Percentiles rank a stretch among this genome's conserved stretches.
Evolutionary conservation across 179 eudicot genomes (phyloP).

Genomic region (Beta macrorhiza): DNA sequence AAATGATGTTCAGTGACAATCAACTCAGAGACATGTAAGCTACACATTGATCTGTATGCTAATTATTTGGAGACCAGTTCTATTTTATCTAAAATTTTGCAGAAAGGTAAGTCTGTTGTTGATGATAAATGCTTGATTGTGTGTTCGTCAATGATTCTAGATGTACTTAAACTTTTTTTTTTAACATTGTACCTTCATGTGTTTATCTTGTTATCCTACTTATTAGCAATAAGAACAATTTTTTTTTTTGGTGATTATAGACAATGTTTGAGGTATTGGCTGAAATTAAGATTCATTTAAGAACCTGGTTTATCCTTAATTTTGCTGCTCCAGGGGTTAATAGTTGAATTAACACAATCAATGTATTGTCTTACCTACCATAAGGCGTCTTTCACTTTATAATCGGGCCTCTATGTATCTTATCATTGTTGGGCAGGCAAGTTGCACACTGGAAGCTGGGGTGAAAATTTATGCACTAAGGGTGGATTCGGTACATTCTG

Average conservation of each 20-base stretch:
- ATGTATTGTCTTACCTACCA: not conserved
- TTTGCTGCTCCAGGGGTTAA: not conserved
- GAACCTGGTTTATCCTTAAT: not conserved
- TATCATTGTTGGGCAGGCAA: constrained; percentile 54
- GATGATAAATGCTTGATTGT: not conserved
- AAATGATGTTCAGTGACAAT: not conserved
- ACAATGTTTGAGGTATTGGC: not conserved
- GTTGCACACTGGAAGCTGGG: constrained; percentile 97
- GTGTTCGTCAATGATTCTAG: not conserved
- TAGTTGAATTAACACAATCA: not conserved
- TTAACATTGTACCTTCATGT: not conserved
- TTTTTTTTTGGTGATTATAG: not conserved
- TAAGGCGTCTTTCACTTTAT: not conserved
- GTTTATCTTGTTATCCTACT: not conserved
- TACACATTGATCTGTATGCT: not conserved
- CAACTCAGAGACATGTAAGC: not conserved
- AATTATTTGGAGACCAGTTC: not conserved
- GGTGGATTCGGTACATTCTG: constrained; percentile 96
- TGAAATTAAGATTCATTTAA: not conserved
- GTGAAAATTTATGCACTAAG: constrained; percentile 89
- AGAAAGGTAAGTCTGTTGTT: not conserved
- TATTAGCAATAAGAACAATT: not conserved
- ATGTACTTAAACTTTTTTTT: not conserved
- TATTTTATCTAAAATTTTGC: not conserved
- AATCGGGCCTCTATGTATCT: not conserved